Conservation (phyloP, 495 filamentous ascomycete genomes). For the Penicillium manginii region DNA sequence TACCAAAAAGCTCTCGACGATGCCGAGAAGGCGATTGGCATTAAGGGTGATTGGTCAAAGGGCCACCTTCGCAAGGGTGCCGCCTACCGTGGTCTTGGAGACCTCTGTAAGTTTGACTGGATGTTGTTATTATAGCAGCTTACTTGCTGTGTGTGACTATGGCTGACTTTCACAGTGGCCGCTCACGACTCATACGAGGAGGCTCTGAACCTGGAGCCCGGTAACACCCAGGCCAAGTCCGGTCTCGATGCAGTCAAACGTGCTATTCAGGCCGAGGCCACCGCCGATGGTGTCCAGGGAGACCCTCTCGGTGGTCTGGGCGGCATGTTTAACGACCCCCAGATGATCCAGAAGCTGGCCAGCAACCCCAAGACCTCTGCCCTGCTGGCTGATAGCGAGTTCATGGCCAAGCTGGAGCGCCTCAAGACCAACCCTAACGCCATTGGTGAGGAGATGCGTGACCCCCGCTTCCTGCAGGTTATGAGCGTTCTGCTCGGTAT, state of each 20-base stretch:
- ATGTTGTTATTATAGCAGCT: too few species aligned
- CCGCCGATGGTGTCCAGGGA: conserved; percentile 64
- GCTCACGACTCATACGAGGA: conserved; percentile 90
- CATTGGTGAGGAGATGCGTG: conserved; percentile 77
- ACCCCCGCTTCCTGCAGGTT: conserved; percentile 92
- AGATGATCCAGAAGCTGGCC: conserved; percentile 85
- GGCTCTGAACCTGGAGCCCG: conserved; percentile 86
- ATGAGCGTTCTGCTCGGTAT: conserved; percentile 92
- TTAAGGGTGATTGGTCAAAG: conserved; percentile 98
- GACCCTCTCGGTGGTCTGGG: conserved; percentile 79
- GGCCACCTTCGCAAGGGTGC: conserved; percentile 92
- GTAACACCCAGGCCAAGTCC: conserved; percentile 89
- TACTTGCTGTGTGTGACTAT: too few species aligned
- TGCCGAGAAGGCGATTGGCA: conserved; percentile 86
- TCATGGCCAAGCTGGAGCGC: conserved; percentile 87
- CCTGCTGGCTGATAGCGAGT: conserved; percentile 81
- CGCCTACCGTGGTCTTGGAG: conserved; percentile 82
- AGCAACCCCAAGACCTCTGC: conserved; percentile 88
- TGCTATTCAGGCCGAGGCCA: conserved; percentile 81
- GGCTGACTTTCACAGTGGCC: conserved; percentile 52
- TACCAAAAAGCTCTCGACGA: conserved; percentile 84
- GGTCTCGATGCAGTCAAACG: conserved; percentile 81
- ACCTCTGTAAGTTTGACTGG: conserved; percentile 72
- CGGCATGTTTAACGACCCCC: conserved; percentile 90
- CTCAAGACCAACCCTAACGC: conserved; percentile 79